Conservation (phyloP, 495 filamentous ascomycete genomes). For the Penicillium lividum region DNA sequence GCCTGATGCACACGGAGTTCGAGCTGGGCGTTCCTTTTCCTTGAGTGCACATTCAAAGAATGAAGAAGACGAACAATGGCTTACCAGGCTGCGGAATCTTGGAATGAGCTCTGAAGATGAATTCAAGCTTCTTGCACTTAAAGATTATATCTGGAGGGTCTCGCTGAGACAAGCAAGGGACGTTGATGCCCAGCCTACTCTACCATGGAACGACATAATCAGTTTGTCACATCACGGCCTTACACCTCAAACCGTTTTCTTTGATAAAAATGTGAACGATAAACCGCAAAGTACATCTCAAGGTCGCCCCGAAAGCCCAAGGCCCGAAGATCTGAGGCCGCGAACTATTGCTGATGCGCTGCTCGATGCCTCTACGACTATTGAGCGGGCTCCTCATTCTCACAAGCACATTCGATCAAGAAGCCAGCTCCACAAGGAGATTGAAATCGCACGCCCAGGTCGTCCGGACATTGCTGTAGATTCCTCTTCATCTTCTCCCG, state of each 20-base stretch:
- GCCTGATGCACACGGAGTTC: slow-evolving; percentile 27
- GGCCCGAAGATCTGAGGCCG: slow-evolving; percentile 45
- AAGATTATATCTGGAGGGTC: slow-evolving; percentile 90
- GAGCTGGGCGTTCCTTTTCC: slow-evolving; percentile 33
- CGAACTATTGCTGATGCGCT: slow-evolving; percentile 89
- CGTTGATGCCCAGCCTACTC: slow-evolving; percentile 30
- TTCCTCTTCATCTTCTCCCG: slow-evolving; percentile 38
- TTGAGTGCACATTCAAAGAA: slow-evolving; percentile 57
- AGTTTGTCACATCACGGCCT: slow-evolving; percentile 69
- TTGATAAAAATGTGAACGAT: slow-evolving; percentile 66
- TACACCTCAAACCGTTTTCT: slow-evolving; percentile 85
- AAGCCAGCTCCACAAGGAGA: slow-evolving; percentile 50
- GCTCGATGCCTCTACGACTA: slow-evolving; percentile 87
- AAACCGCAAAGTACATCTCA: slow-evolving; percentile 44
- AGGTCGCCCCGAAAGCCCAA: slow-evolving; percentile 24
- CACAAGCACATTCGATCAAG: slow-evolving; percentile 52
- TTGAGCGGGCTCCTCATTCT: slow-evolving; percentile 65
- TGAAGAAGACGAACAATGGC: slow-evolving; percentile 97
- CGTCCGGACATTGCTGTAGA: slow-evolving; percentile 27
- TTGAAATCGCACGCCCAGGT: slow-evolving; percentile 21
- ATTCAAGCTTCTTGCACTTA: slow-evolving; percentile 79
- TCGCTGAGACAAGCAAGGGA: slow-evolving; percentile 66
- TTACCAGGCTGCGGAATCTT: slow-evolving; percentile 76
- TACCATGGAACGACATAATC: slow-evolving; percentile 66
- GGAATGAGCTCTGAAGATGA: slow-evolving; percentile 87